A percentile compares a stretch with the other conserved stretches of the same genome.
Conservation (phyloP, 2,329 filamentous ascomycete genomes). For the Monilinia fructicola region DNA sequence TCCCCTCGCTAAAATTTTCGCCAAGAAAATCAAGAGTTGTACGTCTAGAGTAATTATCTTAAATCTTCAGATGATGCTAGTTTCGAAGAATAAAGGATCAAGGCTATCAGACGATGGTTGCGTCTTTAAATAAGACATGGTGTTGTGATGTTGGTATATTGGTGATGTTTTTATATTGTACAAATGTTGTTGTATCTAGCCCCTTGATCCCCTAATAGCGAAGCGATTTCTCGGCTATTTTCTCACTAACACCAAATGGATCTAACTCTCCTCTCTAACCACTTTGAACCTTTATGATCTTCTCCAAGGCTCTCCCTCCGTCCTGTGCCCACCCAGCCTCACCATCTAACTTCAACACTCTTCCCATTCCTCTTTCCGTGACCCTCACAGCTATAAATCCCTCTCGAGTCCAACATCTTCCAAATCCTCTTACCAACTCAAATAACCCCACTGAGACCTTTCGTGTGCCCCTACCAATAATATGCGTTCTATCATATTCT, state of each 20-base stretch:
- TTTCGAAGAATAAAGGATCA: no score
- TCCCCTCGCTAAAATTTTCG: no score
- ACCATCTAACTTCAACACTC: conserved; percentile 21
- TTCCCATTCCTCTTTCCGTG: conserved; percentile 41
- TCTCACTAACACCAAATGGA: background rate
- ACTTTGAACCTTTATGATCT: conserved; percentile 45
- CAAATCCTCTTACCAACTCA: conserved; percentile 48
- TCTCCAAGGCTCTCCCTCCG: conserved; percentile 57
- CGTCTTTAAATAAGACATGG: background rate
- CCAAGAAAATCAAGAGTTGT: background rate
- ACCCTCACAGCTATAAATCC: conserved; percentile 55
- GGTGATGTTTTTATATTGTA: conserved; percentile 3
- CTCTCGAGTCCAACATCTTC: conserved; percentile 54
- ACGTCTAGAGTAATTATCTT: background rate
- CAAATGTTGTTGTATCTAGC: background rate
- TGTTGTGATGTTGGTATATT: background rate
- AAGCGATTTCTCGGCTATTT: conserved; percentile 17
- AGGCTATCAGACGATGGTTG: background rate
- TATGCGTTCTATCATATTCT: conserved; percentile 55
- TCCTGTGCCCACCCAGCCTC: conserved; percentile 61
- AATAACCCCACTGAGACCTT: conserved; percentile 47
- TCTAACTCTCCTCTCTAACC: background rate
- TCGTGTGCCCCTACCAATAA: conserved; percentile 59
- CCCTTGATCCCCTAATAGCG: background rate
- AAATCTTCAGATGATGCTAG: background rate